Conservation (phyloP, 2,329 filamentous ascomycete genomes). For the Verticillium nubilum region DNA sequence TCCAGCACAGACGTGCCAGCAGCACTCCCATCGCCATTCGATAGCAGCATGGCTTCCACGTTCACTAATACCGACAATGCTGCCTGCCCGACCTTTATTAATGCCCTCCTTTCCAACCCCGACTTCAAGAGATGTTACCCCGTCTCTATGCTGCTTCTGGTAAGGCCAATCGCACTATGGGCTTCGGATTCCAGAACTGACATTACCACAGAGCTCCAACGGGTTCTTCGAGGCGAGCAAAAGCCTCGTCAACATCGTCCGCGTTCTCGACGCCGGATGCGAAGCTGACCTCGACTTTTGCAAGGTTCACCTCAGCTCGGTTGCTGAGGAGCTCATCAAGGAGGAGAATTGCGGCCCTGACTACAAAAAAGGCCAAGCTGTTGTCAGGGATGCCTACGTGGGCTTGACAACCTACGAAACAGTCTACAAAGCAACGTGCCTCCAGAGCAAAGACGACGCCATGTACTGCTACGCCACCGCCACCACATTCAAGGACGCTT, state of each 20-base stretch:
- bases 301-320: slow-evolving; percentile 53
- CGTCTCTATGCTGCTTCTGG: slow-evolving; percentile 77
- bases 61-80: slow-evolving; percentile 47
- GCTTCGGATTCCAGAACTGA: slow-evolving; percentile 12
- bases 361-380: slow-evolving; percentile 58
- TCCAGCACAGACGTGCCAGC: slow-evolving; percentile 23
- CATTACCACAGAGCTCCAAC: slow-evolving; percentile 60
- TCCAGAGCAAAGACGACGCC: slow-evolving; percentile 58
- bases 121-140: slow-evolving; percentile 74
- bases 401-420: slow-evolving; percentile 73
- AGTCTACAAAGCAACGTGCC: slow-evolving; percentile 75
- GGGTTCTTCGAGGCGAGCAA: slow-evolving; percentile 73
- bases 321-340: slow-evolving; percentile 61
- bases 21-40: slow-evolving; percentile 60
- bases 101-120: slow-evolving; percentile 56
- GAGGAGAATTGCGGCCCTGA: slow-evolving; percentile 66
- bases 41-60: slow-evolving; percentile 57
- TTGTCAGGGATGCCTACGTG: slow-evolving; percentile 68
- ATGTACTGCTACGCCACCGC: slow-evolving; percentile 82
- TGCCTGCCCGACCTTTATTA: slow-evolving; percentile 63
- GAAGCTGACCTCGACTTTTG: slow-evolving; percentile 62
- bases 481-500: slow-evolving; percentile 67
- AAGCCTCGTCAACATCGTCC: slow-evolving; percentile 66
- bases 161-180: slow-evolving; percentile 29
- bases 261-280: slow-evolving; percentile 76